Evolutionary conservation across 306 rosid genomes (phyloP), one percentile per base, ranked within the genome.

Genomic region (Begonia peltatifolia): DNA sequence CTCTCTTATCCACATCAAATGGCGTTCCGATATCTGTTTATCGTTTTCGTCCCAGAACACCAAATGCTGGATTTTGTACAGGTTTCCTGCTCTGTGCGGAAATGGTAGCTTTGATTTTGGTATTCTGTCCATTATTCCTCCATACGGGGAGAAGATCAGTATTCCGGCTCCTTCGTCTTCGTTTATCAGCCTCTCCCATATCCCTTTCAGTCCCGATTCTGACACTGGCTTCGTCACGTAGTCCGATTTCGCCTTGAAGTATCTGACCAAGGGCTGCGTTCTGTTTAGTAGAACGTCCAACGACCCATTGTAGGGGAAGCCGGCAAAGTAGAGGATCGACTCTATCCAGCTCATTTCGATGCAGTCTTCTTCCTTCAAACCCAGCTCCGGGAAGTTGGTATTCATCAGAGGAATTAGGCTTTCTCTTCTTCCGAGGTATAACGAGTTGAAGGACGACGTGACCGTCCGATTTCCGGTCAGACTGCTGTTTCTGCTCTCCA

Each of bases 51-150:
- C 68, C 94, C 94, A 84, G 3, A 9, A 18, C 4, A 54, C 20
- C 22, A 66, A 0, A 46, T 76, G 78, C 78, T 75, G 89, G 43
- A 84, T 84, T 58, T 76, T 59, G 63, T 63, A 84, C 1, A 81
- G 60, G 22, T 77, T 81, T 55, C 94, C 94, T 11, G 61, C 72
- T 60, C 95, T 63, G 38, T 84, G 95, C 60, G 87, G 95, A 58
- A 81, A 84, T 8, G 87, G 76, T 9, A 14, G 74, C 41, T 69
- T 80, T 2, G 80, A 64, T 43, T 76, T 74, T 0, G 70, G 46
- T 23, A 84, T 74, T 6, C 64, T 67, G 62, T 62, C 69, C 90
- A 74, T 84, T 62, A 54, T 77, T 56, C 82, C 90, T 1, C 95
- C 87, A 36, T 79, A 76, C 1, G 87, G 90, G 38, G 62, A 71